These are phyloP conservation scores for Cryptococcus sp. DNA, from an alignment of 1,284 basidiomycete genomes.

Conservation along the genomic window DNA sequence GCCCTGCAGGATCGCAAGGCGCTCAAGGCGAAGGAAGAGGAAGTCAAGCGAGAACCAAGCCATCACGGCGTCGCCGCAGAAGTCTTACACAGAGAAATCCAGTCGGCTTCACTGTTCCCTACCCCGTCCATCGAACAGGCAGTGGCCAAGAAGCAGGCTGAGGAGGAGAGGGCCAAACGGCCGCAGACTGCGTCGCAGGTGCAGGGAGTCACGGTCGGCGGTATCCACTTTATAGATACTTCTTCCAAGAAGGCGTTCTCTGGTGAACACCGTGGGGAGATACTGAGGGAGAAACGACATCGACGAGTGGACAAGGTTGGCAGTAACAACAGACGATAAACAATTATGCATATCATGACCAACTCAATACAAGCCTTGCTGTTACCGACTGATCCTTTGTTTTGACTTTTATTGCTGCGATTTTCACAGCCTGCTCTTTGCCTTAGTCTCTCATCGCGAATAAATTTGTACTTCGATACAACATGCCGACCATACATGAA, in stretches of 20 bases:
- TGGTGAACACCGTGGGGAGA: conserved; percentile 8
- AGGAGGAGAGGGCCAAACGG: conserved; percentile 3
- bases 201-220: conserved; percentile 11
- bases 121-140: conserved; percentile 21
- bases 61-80: conserved; percentile 19
- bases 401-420: too few species aligned
- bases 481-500: too few species aligned
- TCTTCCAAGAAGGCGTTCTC: conserved; percentile 10
- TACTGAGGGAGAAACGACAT: conserved; percentile 19
- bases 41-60: conserved; percentile 14
- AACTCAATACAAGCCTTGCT: too few species aligned
- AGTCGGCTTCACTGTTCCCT: conserved; percentile 17
- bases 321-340: not conserved
- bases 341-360: too few species aligned
- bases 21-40: conserved; percentile 13
- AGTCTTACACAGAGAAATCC: conserved; percentile 16
- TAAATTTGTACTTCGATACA: too few species aligned
- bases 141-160: conserved; percentile 17
- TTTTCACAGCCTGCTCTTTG: too few species aligned
- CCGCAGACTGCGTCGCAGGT: conserved; percentile 10
- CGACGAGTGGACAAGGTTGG: conserved; percentile 8
- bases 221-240: conserved; percentile 20
- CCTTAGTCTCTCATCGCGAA: too few species aligned
- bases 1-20: conserved; percentile 19
- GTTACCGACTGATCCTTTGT: too few species aligned